Evolutionary conservation across 2,329 filamentous ascomycete species (phyloP).

Genomic region (Cyclaneusma minus): DNA sequence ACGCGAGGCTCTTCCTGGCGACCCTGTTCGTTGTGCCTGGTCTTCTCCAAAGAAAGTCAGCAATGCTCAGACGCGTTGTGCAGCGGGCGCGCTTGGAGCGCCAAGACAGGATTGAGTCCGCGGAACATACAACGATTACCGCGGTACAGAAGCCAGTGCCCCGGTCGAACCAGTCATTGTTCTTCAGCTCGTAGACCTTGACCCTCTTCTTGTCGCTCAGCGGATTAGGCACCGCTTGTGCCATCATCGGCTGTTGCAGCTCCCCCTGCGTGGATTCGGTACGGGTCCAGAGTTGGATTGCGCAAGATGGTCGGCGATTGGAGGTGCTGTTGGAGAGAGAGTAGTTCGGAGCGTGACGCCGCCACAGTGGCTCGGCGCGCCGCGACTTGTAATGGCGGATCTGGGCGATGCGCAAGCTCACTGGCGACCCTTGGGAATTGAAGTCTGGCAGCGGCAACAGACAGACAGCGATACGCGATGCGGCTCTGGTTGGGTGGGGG

Average conservation of each 20-base stretch:
- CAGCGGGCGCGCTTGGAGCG: no score
- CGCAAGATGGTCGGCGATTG: slow-evolving; percentile 36
- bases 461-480: no score
- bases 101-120: no score
- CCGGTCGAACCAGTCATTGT: slow-evolving; percentile 98
- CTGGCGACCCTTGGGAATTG: background rate
- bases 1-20: slow-evolving; percentile 71
- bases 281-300: slow-evolving; percentile 29
- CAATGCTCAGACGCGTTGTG: slow-evolving; percentile 7
- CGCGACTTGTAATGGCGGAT: no score
- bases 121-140: slow-evolving; percentile 2
- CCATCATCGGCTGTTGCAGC: slow-evolving; percentile 51
- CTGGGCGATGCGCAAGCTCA: background rate
- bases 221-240: slow-evolving; percentile 55
- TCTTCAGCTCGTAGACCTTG: slow-evolving; percentile 96
- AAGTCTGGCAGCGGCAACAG: no score
- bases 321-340: slow-evolving; percentile 44
- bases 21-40: slow-evolving; percentile 25
- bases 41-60: slow-evolving; percentile 25
- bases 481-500: no score
- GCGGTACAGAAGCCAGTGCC: slow-evolving; percentile 93
- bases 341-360: slow-evolving; percentile 22
- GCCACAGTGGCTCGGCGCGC: no score
- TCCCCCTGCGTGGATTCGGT: no score
- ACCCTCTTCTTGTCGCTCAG: slow-evolving; percentile 58